These are phyloP conservation scores for Saccharomyces hybrid DNA, from an alignment of 1,139 yeast species.

Conservation along the genomic window DNA sequence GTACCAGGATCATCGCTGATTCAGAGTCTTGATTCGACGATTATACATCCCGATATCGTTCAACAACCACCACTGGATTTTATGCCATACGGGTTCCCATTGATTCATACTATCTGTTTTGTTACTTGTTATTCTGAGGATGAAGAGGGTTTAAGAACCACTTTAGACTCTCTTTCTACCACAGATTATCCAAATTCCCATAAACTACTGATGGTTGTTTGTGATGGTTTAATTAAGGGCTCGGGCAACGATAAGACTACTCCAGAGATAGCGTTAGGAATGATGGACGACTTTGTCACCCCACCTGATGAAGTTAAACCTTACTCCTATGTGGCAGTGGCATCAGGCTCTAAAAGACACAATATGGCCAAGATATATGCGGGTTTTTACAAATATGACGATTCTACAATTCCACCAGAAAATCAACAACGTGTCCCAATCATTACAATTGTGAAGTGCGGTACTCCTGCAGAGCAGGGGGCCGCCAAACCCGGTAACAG, in stretches of 20 bases:
- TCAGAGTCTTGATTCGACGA: constrained; percentile 55
- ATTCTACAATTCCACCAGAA: constrained; percentile 62
- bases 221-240: constrained; percentile 94
- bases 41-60: constrained; percentile 64
- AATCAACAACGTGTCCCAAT: constrained; percentile 89
- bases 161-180: constrained; percentile 84
- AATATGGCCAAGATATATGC: constrained; percentile 95
- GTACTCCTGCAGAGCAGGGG: constrained; percentile 74
- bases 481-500: constrained; percentile 94
- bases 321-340: constrained; percentile 88
- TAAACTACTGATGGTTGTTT: constrained; percentile 71
- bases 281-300: constrained; percentile 78
- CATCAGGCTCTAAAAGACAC: constrained; percentile 86
- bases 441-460: constrained; percentile 79
- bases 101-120: constrained; percentile 74
- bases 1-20: constrained; percentile 18
- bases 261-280: constrained; percentile 76
- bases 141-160: constrained; percentile 73
- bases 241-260: constrained; percentile 82
- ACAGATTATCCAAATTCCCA: constrained; percentile 95
- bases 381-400: constrained; percentile 82
- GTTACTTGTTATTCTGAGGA: constrained; percentile 96
- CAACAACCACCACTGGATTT: constrained; percentile 87
- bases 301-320: constrained; percentile 71
- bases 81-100: constrained; percentile 83